Evolutionary conservation across 768 basidiomycete genomes (phyloP), one percentile per base, ranked within the genome.

Genomic region (Tricholoma matsutake): DNA sequence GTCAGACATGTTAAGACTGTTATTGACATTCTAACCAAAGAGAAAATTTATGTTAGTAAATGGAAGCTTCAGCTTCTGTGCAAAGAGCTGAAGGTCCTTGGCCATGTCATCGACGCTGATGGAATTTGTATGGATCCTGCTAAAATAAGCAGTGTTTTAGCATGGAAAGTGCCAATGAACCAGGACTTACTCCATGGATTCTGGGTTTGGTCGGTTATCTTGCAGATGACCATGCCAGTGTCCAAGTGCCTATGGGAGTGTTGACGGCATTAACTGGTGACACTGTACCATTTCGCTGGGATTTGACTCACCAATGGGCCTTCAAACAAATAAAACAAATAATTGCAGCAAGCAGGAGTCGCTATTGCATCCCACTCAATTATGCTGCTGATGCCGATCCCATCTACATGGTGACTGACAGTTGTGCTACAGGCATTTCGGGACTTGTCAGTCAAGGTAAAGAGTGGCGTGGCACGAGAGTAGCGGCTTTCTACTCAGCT

Each of bases 281-380:
- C 6, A 58, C 57, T 3, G 56, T 57, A 3, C 65, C 65, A 1
- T 74, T 68, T 35, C 29, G 60, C 0, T 74, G 71, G 73, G 34
- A 59, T 6, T 61, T 59, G 5, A 61, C 68, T 7, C 52, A 67
- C 14, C 67, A 73, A 18, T 43, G 55, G 3, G 74, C 75, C 4
- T 79, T 79, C 61, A 68, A 77, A 1, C 66, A 71, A 11, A 68
- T 79, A 28, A 79, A 78, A 56, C 6, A 51, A 0, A 61, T 72
- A 2, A 63, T 65, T 9, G 35, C 61, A 1, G 58, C 60, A 6
- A 63, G 62, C 56, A 58, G 61, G 0, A 61, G 71, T 35, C 64
- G 71, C 53, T 64, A 63, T 39, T 58, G 68, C 3, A 57, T 59
- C 9, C 63, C 65, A 3, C 22, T 72, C 1, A 59, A 68, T 18